A percentile compares a stretch with the other conserved stretches of the same genome.
These are phyloP conservation scores for Kluyveromyces starmeri DNA, from an alignment of 805 yeast species.

Conservation along the genomic window DNA sequence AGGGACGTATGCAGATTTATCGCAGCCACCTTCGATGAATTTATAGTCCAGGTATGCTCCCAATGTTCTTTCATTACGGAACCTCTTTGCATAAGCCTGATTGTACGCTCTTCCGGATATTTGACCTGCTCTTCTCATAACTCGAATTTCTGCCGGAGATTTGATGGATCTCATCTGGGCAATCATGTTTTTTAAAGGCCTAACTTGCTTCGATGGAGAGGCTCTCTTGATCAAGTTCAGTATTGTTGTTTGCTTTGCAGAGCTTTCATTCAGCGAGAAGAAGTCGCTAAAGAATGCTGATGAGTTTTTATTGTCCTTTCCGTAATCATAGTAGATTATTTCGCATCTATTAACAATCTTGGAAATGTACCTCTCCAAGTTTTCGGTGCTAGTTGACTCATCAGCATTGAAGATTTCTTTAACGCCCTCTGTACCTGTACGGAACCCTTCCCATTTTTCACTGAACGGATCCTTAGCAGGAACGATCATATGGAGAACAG, in stretches of 20 bases:
- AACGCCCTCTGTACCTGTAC: constrained; percentile 82
- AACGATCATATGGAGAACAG: constrained; percentile 68
- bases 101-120: constrained; percentile 81
- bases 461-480: constrained; percentile 69
- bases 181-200: constrained; percentile 15
- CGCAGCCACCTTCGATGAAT: constrained; percentile 84
- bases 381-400: constrained; percentile 44
- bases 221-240: constrained; percentile 20
- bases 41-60: constrained; percentile 74
- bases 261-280: constrained; percentile 20
- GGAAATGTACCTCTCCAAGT: constrained; percentile 36
- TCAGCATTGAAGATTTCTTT: constrained; percentile 83
- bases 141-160: constrained; percentile 62
- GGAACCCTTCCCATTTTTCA: constrained; percentile 93
- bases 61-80: constrained; percentile 67
- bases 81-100: constrained; percentile 60
- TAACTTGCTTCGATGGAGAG: constrained; percentile 29
- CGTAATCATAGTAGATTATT: constrained; percentile 47
- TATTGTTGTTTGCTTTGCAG: constrained; percentile 22
- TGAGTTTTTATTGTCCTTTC: constrained; percentile 16
- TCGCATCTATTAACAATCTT: constrained; percentile 41
- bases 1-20: constrained; percentile 82
- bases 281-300: constrained; percentile 23
- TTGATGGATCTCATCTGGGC: constrained; percentile 50
- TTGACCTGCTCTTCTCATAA: constrained; percentile 76